Conservation (phyloP, 2,329 filamentous ascomycete genomes). For the Aspergillus felis region DNA sequence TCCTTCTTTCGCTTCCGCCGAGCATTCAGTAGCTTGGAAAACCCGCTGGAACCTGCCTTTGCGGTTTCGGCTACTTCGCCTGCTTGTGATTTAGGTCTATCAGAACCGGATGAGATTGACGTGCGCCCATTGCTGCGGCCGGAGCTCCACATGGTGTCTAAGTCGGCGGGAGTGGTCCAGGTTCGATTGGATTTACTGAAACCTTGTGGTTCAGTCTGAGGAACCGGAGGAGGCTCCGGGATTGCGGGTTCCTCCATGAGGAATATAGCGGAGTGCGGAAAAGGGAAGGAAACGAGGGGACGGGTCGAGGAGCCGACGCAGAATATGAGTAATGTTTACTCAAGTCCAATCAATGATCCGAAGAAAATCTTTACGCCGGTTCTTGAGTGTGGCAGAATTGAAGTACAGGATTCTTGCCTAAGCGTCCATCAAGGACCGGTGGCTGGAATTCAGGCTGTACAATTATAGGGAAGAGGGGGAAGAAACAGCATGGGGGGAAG, state of each 20-base stretch:
- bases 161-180: conserved; percentile 33
- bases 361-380: neutral
- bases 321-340: neutral
- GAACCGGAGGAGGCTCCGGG: conserved; percentile 21
- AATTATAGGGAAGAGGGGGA: conserved; percentile 2
- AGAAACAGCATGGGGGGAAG: neutral
- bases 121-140: conserved; percentile 32
- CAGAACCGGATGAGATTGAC: conserved; percentile 37
- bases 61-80: conserved; percentile 34
- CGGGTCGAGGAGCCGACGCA: neutral
- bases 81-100: conserved; percentile 37
- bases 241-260: conserved; percentile 33
- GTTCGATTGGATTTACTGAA: conserved; percentile 34
- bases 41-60: conserved; percentile 41
- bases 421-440: neutral
- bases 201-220: conserved; percentile 35
- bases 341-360: neutral
- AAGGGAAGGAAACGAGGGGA: neutral
- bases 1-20: conserved; percentile 44
- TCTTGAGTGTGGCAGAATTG: conserved; percentile 1
- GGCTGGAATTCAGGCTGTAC: neutral
- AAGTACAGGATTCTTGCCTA: neutral
- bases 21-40: conserved; percentile 50
- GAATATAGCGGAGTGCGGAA: conserved; percentile 2
- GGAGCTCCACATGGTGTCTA: conserved; percentile 29